A percentile compares a stretch with the other conserved stretches of the same genome.
phyloP scores from a whole-genome alignment of 2,329 filamentous ascomycete species.

The Fusarium burgessii region DNA sequence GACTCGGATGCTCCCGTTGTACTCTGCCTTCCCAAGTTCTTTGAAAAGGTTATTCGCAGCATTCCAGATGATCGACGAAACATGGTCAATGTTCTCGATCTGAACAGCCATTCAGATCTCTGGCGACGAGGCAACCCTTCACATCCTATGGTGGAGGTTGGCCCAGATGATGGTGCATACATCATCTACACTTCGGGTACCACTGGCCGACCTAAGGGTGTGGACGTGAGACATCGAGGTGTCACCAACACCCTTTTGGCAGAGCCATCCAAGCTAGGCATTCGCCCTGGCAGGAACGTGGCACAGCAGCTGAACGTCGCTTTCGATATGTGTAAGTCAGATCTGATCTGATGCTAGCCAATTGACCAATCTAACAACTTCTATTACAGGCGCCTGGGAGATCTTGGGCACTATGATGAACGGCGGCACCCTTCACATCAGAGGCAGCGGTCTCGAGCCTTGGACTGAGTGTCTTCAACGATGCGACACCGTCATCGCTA shows the following conservation, averaged over 20 bases:
- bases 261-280: constrained; percentile 31
- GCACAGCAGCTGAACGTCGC: constrained; percentile 36
- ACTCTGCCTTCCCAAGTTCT: constrained; percentile 31
- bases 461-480: constrained; percentile 34
- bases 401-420: constrained; percentile 37
- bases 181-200: constrained; percentile 38
- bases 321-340: constrained; percentile 38
- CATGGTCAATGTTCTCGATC: constrained; percentile 25
- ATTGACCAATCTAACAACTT: not conserved
- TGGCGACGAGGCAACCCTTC: constrained; percentile 21
- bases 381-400: constrained; percentile 27
- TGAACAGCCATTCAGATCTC: constrained; percentile 15
- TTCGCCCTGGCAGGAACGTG: constrained; percentile 25
- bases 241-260: constrained; percentile 33
- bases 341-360: fast-evolving
- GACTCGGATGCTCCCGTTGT: constrained; percentile 29
- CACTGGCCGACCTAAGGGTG: constrained; percentile 32
- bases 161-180: constrained; percentile 30
- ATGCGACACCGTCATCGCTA: constrained; percentile 32
- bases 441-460: constrained; percentile 27
- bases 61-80: constrained; percentile 7
- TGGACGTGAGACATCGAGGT: constrained; percentile 30
- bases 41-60: constrained; percentile 31
- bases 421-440: constrained; percentile 33
- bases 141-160: constrained; percentile 22